Percentiles rank a stretch among this genome's conserved stretches.
These are phyloP conservation scores for Saccharomyces mikatae DNA, from an alignment of 805 yeast species.

Conservation along the genomic window DNA sequence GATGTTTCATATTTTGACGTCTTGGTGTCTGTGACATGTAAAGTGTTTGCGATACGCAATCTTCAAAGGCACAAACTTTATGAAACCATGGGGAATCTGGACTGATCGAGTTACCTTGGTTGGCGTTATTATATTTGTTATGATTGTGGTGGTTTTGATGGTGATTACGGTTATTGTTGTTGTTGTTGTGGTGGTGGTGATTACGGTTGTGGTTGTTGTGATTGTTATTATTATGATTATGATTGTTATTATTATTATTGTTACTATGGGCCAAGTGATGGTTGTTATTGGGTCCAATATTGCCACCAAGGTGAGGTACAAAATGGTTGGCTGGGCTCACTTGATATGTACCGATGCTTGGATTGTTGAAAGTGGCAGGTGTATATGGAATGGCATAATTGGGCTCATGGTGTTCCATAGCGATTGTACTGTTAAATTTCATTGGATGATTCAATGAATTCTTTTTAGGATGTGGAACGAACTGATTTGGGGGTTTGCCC, in stretches of 20 bases:
- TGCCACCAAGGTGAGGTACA: neutral
- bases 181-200: conserved; percentile 5
- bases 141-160: conserved; percentile 17
- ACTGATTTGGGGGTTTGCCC: conserved; percentile 34
- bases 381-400: conserved; percentile 16
- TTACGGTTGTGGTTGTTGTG: conserved; percentile 10
- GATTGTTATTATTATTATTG: neutral
- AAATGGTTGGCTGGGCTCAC: neutral
- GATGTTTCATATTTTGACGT: conserved; percentile 24
- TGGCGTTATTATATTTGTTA: conserved; percentile 14
- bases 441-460: conserved; percentile 33
- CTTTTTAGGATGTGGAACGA: conserved; percentile 32
- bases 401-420: conserved; percentile 24
- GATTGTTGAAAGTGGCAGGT: conserved; percentile 9
- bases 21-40: conserved; percentile 31
- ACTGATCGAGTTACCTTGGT: conserved; percentile 15
- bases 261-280: neutral
- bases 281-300: conserved; percentile 1
- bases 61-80: conserved; percentile 46
- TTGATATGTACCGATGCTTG: neutral
- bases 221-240: conserved; percentile 4
- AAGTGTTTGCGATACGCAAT: conserved; percentile 34
- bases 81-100: conserved; percentile 42
- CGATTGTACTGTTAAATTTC: conserved; percentile 31
- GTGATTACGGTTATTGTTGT: conserved; percentile 15